These are phyloP conservation scores for Aspergillus sclerotioniger DNA, from an alignment of 495 filamentous ascomycete genomes.

Conservation along the genomic window DNA sequence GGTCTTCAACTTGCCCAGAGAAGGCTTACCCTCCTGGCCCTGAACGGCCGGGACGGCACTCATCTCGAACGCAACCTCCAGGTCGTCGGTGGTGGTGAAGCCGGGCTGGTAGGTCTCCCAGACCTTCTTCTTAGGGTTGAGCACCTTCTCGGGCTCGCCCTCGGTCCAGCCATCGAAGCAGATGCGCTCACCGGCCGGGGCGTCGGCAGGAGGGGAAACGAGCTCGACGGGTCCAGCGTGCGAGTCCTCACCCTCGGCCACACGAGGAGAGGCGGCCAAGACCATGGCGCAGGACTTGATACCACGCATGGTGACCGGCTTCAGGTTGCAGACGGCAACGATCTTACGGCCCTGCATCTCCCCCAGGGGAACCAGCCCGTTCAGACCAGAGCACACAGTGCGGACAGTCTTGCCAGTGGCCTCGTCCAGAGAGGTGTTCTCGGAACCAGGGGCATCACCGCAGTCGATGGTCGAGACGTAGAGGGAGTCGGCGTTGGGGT, in stretches of 20 bases:
- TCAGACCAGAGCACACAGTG: conserved; percentile 94
- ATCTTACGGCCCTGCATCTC: conserved; percentile 97
- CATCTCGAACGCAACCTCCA: conserved; percentile 78
- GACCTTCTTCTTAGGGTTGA: conserved; percentile 99
- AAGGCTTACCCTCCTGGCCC: conserved; percentile 60
- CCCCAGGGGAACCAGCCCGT: conserved; percentile 85
- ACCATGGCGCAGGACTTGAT: conserved; percentile 97
- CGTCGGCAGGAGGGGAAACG: conserved; percentile 77
- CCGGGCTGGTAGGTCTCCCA: conserved; percentile 96
- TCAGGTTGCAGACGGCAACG: conserved; percentile 92
- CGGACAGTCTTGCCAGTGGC: conserved; percentile 84
- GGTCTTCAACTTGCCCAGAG: conserved; percentile 67
- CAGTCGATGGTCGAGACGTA: conserved; percentile 96
- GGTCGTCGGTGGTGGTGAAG: conserved; percentile 76
- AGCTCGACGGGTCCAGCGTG: conserved; percentile 92
- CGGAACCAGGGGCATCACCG: conserved; percentile 80
- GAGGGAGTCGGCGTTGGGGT: conserved; percentile 94
- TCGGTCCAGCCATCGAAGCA: conserved; percentile 87
- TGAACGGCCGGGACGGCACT: conserved; percentile 58
- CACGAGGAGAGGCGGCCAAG: conserved; percentile 81
- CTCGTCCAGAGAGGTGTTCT: conserved; percentile 74
- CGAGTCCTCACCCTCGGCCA: conserved; percentile 72
- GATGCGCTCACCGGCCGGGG: conserved; percentile 79
- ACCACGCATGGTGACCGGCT: conserved; percentile 97
- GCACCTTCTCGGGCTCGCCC: conserved; percentile 83